Evolutionary conservation across 2,329 filamentous ascomycete genomes (phyloP).

Genomic region (Curvularia hawaiiensis): DNA sequence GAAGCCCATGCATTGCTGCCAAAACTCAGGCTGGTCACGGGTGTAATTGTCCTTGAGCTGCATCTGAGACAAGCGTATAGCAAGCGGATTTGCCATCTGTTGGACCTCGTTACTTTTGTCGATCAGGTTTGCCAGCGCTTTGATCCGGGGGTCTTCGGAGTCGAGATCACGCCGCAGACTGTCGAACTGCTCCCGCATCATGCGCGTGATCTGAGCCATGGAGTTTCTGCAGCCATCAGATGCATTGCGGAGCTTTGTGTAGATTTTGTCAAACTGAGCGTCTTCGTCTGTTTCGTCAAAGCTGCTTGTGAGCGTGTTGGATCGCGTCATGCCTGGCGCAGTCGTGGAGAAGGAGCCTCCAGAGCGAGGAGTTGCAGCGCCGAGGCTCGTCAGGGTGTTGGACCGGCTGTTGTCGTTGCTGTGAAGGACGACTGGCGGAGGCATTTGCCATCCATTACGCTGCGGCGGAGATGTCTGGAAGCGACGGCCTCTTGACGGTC

Average conservation of each 20-base stretch:
- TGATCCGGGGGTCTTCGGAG: constrained; percentile 41
- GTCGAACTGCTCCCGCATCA: constrained; percentile 38
- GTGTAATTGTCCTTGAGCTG: constrained; percentile 84
- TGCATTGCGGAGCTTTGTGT: constrained; percentile 73
- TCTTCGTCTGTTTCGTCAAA: constrained; percentile 73
- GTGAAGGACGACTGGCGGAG: constrained; percentile 50
- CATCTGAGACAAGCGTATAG: constrained; percentile 74
- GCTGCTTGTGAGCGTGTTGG: constrained; percentile 62
- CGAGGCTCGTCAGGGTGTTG: constrained; percentile 58
- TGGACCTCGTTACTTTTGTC: constrained; percentile 73
- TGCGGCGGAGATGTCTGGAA: constrained; percentile 43
- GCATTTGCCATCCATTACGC: constrained; percentile 41
- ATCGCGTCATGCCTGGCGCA: constrained; percentile 52
- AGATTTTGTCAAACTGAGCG: constrained; percentile 80
- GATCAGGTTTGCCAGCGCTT: constrained; percentile 63
- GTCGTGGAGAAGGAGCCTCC: constrained; percentile 77
- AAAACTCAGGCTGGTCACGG: constrained; percentile 67
- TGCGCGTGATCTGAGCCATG: constrained; percentile 60
- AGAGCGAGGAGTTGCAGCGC: constrained; percentile 72
- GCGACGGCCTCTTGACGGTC: constrained; percentile 37
- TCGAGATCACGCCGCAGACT: constrained; percentile 39
- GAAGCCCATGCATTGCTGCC: constrained; percentile 75
- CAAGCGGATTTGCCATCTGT: constrained; percentile 74
- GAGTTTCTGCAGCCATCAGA: constrained; percentile 74
- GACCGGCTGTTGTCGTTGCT: constrained; percentile 57